Conservation (phyloP, 2,329 filamentous ascomycete genomes). For the Aspergillus sp. region DNA sequence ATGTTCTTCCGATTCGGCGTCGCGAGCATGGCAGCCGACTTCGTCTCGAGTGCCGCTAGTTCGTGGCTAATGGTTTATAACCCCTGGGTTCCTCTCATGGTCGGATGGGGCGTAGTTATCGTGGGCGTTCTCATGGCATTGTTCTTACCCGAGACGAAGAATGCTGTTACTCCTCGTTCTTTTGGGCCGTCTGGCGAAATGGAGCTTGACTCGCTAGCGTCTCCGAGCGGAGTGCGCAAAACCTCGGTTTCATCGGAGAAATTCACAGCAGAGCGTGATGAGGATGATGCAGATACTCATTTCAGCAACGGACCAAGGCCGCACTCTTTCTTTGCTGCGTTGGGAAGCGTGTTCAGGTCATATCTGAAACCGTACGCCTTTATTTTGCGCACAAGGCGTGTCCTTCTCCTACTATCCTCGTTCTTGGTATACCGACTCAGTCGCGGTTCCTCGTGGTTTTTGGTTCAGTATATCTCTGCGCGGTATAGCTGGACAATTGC, state of each 20-base stretch:
- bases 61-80: conserved; percentile 42
- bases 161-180: conserved; percentile 21
- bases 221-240: conserved; percentile 18
- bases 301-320: conserved; percentile 2
- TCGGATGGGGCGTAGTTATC: conserved; percentile 35
- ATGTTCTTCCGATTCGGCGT: conserved; percentile 44
- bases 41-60: conserved; percentile 38
- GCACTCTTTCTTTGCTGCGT: conserved; percentile 16
- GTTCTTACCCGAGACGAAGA: conserved; percentile 42
- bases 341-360: conserved; percentile 25
- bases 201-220: conserved; percentile 31
- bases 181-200: conserved; percentile 16
- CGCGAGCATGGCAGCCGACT: conserved; percentile 40
- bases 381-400: conserved; percentile 40
- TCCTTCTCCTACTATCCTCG: conserved; percentile 45
- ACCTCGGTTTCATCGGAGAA: conserved; percentile 12
- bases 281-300: conserved; percentile 15
- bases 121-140: conserved; percentile 34
- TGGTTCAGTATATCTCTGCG: conserved; percentile 55
- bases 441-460: conserved; percentile 47
- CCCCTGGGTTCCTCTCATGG: conserved; percentile 42
- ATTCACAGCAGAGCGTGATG: conserved; percentile 18
- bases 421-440: conserved; percentile 52
- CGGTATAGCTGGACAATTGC: conserved; percentile 51
- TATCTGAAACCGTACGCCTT: conserved; percentile 40